These are phyloP conservation scores for Apiotrichum sp. DNA, from an alignment of 1,284 basidiomycete genomes.

Conservation along the genomic window DNA sequence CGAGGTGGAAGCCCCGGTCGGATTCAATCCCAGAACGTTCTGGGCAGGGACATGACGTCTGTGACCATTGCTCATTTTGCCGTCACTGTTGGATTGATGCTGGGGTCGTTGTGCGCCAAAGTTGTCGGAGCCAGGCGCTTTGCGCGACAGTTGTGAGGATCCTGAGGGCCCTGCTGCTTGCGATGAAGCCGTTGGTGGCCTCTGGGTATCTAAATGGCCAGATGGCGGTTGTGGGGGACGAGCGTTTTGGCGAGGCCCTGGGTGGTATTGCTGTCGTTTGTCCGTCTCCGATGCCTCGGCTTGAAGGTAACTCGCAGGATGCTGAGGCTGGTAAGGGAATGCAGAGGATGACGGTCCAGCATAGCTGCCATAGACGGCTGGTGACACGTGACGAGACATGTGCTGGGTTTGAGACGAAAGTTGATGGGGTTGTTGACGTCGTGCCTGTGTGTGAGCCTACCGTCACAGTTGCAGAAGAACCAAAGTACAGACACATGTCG, in stretches of 20 bases:
- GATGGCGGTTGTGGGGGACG: background rate
- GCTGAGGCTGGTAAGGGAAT: conserved; percentile 13
- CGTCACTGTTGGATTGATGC: conserved; percentile 8
- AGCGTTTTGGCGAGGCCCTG: background rate
- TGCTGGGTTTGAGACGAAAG: background rate
- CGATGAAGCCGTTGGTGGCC: background rate
- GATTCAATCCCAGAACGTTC: background rate
- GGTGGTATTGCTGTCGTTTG: conserved; percentile 3
- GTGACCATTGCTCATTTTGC: conserved; percentile 8
- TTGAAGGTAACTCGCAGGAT: conserved; percentile 11
- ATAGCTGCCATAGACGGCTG: conserved; percentile 21
- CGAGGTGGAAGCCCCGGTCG: background rate
- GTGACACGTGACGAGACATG: conserved; percentile 30
- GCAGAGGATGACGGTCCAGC: conserved; percentile 10
- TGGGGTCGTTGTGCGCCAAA: conserved; percentile 5
- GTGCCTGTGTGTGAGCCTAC: background rate
- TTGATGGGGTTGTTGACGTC: conserved; percentile 5
- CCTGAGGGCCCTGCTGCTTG: background rate
- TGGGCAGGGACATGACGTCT: background rate
- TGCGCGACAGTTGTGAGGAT: background rate
- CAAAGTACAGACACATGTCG: no score
- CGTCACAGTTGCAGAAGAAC: no score
- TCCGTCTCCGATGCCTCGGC: conserved; percentile 2
- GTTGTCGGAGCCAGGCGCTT: background rate
- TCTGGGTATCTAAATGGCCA: background rate